phyloP scores from a whole-genome alignment of 1,139 yeast genomes.

The Kodamaea suecica region DNA sequence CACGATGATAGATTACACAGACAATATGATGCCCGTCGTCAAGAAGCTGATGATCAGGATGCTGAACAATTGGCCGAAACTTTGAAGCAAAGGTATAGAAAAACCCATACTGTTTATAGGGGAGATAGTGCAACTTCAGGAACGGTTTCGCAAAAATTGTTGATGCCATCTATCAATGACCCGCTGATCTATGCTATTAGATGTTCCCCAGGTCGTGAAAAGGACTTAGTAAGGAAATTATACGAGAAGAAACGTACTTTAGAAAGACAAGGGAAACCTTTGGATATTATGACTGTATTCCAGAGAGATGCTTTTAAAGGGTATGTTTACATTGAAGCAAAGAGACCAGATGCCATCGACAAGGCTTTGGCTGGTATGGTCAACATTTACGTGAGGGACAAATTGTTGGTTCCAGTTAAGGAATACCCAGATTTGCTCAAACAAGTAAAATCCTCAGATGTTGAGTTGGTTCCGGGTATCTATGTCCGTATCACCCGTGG shows the following conservation, averaged over 20 bases:
- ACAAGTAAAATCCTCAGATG: constrained; percentile 85
- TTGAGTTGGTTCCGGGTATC: constrained; percentile 85
- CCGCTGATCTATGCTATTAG: constrained; percentile 96
- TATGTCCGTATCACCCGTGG: constrained; percentile 91
- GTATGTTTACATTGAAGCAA: constrained; percentile 90
- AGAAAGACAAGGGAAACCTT: constrained; percentile 58
- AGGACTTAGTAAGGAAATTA: constrained; percentile 80
- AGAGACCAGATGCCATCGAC: constrained; percentile 88
- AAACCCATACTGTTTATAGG: constrained; percentile 78
- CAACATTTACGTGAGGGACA: constrained; percentile 67
- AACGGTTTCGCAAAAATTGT: constrained; percentile 86
- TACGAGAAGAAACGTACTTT: constrained; percentile 75
- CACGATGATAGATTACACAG: constrained; percentile 75
- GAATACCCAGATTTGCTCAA: constrained; percentile 92
- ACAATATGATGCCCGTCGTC: constrained; percentile 87
- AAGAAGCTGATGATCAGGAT: constrained; percentile 88
- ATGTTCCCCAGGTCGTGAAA: constrained; percentile 90
- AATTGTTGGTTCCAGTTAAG: constrained; percentile 88
- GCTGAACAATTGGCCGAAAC: constrained; percentile 94
- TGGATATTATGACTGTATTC: constrained; percentile 84
- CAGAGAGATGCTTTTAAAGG: constrained; percentile 93
- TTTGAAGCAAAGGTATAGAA: constrained; percentile 88
- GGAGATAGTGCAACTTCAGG: constrained; percentile 76
- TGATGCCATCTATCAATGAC: constrained; percentile 93
- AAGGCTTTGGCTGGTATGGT: constrained; percentile 87